Evolutionary conservation across 495 filamentous ascomycete species (phyloP).

Genomic region (Monascus purpureus): DNA sequence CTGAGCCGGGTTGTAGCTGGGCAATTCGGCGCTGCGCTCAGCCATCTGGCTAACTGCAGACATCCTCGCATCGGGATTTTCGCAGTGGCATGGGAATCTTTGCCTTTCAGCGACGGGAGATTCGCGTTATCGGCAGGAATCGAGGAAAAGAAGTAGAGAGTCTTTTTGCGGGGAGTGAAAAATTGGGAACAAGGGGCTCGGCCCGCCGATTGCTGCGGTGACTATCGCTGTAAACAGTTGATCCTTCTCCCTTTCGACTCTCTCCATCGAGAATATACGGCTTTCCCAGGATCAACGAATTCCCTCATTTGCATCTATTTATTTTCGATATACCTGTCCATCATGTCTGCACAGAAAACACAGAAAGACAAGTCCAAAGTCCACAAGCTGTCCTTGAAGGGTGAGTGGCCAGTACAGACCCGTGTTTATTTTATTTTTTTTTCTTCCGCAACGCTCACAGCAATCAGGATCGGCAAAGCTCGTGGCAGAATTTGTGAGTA

Average conservation of each 20-base stretch:
- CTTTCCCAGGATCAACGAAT: no score
- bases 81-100: conserved; percentile 25
- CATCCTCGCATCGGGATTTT: conserved; percentile 42
- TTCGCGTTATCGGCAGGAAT: no score
- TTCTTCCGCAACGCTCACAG: conserved; percentile 5
- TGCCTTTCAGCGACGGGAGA: neutral
- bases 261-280: neutral
- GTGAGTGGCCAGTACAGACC: conserved; percentile 19
- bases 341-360: no score
- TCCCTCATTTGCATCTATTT: neutral
- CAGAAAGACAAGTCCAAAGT: conserved; percentile 81
- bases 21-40: conserved; percentile 27
- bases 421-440: neutral
- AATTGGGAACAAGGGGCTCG: conserved; percentile 6
- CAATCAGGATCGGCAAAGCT: conserved; percentile 62
- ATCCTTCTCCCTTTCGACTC: conserved; percentile 4
- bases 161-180: conserved; percentile 1
- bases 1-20: conserved; percentile 23
- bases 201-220: conserved; percentile 17
- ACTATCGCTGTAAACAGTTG: conserved; percentile 28
- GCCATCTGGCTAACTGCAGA: conserved; percentile 38
- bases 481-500: conserved; percentile 82
- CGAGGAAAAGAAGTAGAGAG: no score
- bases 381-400: conserved; percentile 88
- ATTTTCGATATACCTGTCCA: no score